Evolutionary conservation across 2,329 filamentous ascomycete species (phyloP).

Genomic region (Ophiostoma ips): DNA sequence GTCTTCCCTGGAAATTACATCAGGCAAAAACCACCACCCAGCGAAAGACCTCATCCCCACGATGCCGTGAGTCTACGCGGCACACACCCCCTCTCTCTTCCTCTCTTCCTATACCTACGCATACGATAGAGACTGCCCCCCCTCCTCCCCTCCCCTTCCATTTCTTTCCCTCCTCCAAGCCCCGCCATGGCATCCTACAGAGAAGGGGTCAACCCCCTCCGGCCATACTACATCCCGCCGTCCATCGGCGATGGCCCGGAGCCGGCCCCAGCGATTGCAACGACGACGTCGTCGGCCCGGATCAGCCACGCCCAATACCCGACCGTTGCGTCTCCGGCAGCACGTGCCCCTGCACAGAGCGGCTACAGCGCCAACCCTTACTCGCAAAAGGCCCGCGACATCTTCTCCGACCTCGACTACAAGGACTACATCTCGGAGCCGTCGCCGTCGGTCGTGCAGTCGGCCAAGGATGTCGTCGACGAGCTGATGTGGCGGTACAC

Average conservation of each 20-base stretch:
- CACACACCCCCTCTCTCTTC: no score
- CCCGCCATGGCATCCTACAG: slow-evolving; percentile 29
- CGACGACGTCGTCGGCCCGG: slow-evolving; percentile 21
- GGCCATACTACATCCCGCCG: slow-evolving; percentile 55
- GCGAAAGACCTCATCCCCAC: not conserved
- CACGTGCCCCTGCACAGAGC: slow-evolving; percentile 29
- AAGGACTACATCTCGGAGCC: slow-evolving; percentile 69
- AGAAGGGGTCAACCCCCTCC: slow-evolving; percentile 46
- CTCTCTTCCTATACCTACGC: no score
- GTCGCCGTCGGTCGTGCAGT: slow-evolving; percentile 61
- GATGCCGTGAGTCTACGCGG: not conserved
- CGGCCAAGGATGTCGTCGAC: slow-evolving; percentile 64
- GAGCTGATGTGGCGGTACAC: slow-evolving; percentile 86
- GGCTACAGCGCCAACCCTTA: slow-evolving; percentile 32
- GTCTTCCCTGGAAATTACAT: no score
- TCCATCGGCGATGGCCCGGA: slow-evolving; percentile 36
- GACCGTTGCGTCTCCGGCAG: not conserved
- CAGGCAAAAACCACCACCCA: no score
- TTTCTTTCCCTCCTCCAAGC: not conserved
- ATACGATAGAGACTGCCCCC: not conserved
- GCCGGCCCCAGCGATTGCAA: slow-evolving; percentile 14
- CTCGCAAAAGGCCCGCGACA: slow-evolving; percentile 59
- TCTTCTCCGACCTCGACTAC: slow-evolving; percentile 85
- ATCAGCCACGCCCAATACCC: not conserved
- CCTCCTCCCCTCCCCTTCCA: no score